Evolutionary conservation across 352 stramenopile species (phyloP), one percentile per base, ranked within the genome.

Genomic region (Phytophthora sojae): DNA sequence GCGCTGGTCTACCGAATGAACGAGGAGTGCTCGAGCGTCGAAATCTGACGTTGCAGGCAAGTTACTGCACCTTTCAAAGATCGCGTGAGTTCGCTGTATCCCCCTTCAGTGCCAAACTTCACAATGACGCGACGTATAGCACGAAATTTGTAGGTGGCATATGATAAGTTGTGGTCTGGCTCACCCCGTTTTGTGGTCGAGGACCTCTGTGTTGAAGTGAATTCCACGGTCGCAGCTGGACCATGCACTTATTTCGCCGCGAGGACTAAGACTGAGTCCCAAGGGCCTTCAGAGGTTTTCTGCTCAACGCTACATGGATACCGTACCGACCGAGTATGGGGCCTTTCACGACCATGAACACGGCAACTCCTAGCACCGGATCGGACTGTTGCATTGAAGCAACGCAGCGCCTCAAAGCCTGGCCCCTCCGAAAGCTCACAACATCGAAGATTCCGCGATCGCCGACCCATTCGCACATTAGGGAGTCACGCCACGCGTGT

Each of bases 391-490:
- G 45, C 15, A 25, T 59, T 52, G 60, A 45, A 30, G 29, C 37
- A 21, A 42, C 11, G 26, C 35, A 44, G 35, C 35, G 3, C 26
- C 26, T 30, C 26, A 30, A 30, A 44, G 35, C 35, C 14, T 44
- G 9, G 9, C 2, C 14, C 7, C 39, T 14, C 15, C 21, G 21
- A 69, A 42, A 25, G 39, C 17, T 61, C 57, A 57, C 50, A 55
- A 49, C 64, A 66, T 44, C 37, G 25, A 42, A 44, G 57, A 44
- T 47, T 66, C 25, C 37, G 37, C 37, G 37, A 45, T 45, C 37
- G 14, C 29, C 35, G 35, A 42, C 35, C 35, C 35, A 42, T 15
- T 42, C 15, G 15, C 37, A 23, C 42, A 49, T 23, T 23, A 49
- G 35, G 11, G 35, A 42, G 29, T 35, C 29, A 35, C 29, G 29